Evolutionary conservation across 2,329 filamentous ascomycete species (phyloP).

Genomic region (Cadophora malorum): DNA sequence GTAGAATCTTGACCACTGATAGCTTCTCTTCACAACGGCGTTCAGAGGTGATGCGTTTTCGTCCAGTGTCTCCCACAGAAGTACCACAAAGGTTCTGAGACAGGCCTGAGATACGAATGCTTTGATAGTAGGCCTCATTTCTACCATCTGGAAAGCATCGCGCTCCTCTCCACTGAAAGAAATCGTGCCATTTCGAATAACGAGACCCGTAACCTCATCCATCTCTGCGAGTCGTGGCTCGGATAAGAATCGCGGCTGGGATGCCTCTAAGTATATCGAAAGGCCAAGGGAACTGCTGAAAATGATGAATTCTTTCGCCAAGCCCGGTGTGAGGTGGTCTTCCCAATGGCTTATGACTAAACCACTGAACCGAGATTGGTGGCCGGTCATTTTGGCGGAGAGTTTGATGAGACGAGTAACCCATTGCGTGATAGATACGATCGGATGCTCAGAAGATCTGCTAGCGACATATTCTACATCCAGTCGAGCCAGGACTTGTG

Average conservation of each 20-base stretch:
- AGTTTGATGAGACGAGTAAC: slow-evolving; percentile 24
- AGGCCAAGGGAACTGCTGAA: slow-evolving; percentile 39
- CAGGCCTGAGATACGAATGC: slow-evolving; percentile 40
- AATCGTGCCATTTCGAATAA: slow-evolving; percentile 53
- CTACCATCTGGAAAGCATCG: slow-evolving; percentile 51
- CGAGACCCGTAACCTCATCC: slow-evolving; percentile 46
- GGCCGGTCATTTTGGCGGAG: slow-evolving; percentile 30
- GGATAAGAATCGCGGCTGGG: slow-evolving; percentile 38
- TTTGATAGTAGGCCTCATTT: slow-evolving; percentile 40
- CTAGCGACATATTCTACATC: slow-evolving; percentile 32
- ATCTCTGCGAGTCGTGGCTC: slow-evolving; percentile 35
- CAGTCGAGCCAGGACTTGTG: slow-evolving; percentile 37
- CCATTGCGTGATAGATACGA: slow-evolving; percentile 33
- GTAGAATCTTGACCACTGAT: slow-evolving; percentile 42
- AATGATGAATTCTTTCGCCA: slow-evolving; percentile 37
- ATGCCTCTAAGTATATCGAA: slow-evolving; percentile 40
- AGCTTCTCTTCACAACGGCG: slow-evolving; percentile 44
- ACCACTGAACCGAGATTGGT: slow-evolving; percentile 33
- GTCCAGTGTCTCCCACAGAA: slow-evolving; percentile 44
- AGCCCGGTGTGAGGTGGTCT: slow-evolving; percentile 21
- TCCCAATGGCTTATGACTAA: slow-evolving; percentile 37
- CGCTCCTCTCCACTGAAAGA: slow-evolving; percentile 49
- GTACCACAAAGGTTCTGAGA: slow-evolving; percentile 42
- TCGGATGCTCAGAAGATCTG: slow-evolving; percentile 15
- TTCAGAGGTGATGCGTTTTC: slow-evolving; percentile 39